phyloP scores from a whole-genome alignment of 768 basidiomycete species.

The Rossbeevera mucosa region DNA sequence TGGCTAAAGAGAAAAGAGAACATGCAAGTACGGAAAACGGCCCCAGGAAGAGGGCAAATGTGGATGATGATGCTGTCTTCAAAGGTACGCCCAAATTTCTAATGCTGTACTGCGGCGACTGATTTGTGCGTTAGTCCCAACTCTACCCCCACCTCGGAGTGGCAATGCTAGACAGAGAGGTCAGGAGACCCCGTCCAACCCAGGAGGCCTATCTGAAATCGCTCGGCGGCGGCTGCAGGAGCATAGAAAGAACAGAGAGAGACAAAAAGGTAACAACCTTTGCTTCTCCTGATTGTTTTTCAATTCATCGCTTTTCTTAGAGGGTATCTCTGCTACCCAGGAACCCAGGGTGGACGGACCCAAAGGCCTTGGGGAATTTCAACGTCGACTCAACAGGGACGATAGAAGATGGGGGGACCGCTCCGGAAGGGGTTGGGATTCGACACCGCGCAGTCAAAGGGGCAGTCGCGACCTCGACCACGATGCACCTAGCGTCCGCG shows the following conservation, averaged over 20 bases:
- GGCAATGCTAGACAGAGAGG: conserved; percentile 68
- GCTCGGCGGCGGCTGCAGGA: conserved; percentile 75
- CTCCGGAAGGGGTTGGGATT: conserved; percentile 46
- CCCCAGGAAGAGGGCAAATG: conserved; percentile 58
- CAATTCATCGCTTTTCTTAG: conserved; percentile 31
- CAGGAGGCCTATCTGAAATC: conserved; percentile 78
- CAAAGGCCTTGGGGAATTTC: conserved; percentile 87
- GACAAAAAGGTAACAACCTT: conserved; percentile 50
- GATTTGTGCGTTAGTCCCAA: conserved; percentile 56
- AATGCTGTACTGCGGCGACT: neutral
- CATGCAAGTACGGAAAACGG: conserved; percentile 44
- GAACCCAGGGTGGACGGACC: conserved; percentile 55
- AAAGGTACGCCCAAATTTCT: conserved; percentile 58
- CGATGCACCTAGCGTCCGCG: conserved; percentile 79
- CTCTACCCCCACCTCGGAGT: conserved; percentile 54
- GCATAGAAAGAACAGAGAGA: conserved; percentile 63
- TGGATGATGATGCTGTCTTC: conserved; percentile 68
- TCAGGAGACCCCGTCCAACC: conserved; percentile 91
- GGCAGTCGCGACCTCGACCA: conserved; percentile 35
- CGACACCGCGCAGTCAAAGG: conserved; percentile 59
- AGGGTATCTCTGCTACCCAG: conserved; percentile 64
- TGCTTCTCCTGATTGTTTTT: neutral
- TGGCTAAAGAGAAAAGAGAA: conserved; percentile 85
- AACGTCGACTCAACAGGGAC: conserved; percentile 84
- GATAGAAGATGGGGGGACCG: conserved; percentile 44